Conservation (phyloP, 2,329 filamentous ascomycete species). For the Curvularia eragrostidis region DNA sequence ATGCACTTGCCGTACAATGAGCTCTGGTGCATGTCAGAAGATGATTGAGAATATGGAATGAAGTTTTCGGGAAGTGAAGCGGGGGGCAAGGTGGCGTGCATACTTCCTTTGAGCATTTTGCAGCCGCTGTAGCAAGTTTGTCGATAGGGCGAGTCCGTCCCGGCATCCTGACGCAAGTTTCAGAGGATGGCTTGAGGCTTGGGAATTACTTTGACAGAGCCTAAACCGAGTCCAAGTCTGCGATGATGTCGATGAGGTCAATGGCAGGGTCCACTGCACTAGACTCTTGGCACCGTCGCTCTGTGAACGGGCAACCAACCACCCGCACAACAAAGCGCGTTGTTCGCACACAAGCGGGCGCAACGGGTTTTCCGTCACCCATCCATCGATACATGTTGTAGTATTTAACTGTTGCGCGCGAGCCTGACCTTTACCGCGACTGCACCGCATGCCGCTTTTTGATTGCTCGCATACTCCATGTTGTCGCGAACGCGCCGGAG, state of each 20-base stretch:
- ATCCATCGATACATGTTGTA: slow-evolving; percentile 29
- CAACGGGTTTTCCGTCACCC: slow-evolving; percentile 13
- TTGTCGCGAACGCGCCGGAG: slow-evolving; percentile 50
- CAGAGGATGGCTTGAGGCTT: not conserved
- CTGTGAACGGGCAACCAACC: slow-evolving; percentile 30
- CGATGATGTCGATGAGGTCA: slow-evolving; percentile 21
- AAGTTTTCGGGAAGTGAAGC: not conserved
- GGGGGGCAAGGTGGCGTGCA: slow-evolving; percentile 18
- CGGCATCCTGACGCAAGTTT: slow-evolving; percentile 31
- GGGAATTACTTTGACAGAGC: not conserved
- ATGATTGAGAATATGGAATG: not conserved
- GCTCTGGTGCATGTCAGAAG: slow-evolving; percentile 61
- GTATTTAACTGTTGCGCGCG: slow-evolving; percentile 32
- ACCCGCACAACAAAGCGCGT: slow-evolving; percentile 42
- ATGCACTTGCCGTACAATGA: slow-evolving; percentile 90
- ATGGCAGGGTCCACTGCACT: slow-evolving; percentile 13
- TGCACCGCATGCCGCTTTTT: slow-evolving; percentile 11
- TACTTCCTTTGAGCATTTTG: slow-evolving; percentile 72
- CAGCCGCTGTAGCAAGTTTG: slow-evolving; percentile 69
- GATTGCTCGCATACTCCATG: slow-evolving; percentile 38
- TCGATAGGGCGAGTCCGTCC: slow-evolving; percentile 67
- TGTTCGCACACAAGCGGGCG: slow-evolving; percentile 17
- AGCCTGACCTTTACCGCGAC: slow-evolving; percentile 11
- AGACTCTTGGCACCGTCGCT: slow-evolving; percentile 25
- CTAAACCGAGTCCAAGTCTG: not conserved